Conservation (phyloP, 2,329 filamentous ascomycete genomes). For the Xylariales sp. region DNA sequence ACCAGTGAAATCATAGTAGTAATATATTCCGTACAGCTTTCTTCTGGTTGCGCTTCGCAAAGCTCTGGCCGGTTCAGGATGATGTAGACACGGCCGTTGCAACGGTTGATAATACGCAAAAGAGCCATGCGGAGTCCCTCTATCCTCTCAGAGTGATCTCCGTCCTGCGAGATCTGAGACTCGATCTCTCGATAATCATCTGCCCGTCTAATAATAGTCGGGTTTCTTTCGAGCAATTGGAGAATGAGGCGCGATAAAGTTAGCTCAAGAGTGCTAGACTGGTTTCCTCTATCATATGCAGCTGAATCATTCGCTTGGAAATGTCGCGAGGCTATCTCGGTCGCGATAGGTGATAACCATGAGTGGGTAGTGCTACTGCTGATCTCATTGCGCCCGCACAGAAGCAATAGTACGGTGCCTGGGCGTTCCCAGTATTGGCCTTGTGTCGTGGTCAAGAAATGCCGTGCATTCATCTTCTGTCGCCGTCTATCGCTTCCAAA, state of each 20-base stretch:
- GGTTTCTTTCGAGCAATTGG: conserved; percentile 20
- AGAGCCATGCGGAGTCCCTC: conserved; percentile 20
- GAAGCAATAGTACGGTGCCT: conserved; percentile 4
- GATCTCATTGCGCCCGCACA: conserved; percentile 24
- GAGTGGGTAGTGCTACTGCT: conserved; percentile 12
- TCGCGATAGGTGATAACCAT: conserved; percentile 15
- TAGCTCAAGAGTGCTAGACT: conserved; percentile 17
- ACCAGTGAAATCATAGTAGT: conserved; percentile 24
- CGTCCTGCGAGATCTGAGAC: conserved; percentile 1
- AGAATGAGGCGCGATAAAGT: conserved; percentile 19
- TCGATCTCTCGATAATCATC: conserved; percentile 16
- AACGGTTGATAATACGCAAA: conserved; percentile 16
- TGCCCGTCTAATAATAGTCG: conserved; percentile 1
- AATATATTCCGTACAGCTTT: conserved; percentile 21
- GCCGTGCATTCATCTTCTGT: conserved; percentile 21
- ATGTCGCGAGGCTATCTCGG: conserved; percentile 15
- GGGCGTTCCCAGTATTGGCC: conserved; percentile 12
- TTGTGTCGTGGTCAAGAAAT: conserved; percentile 17
- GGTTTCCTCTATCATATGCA: conserved; percentile 16
- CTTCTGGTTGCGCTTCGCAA: conserved; percentile 13
- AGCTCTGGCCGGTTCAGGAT: conserved; percentile 24
- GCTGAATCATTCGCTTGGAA: conserved; percentile 1
- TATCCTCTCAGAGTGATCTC: neutral
- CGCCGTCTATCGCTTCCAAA: conserved; percentile 19
- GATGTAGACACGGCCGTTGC: conserved; percentile 4